phyloP scores from a whole-genome alignment of 2,329 filamentous ascomycete species.

The Sarocladium strictum region DNA sequence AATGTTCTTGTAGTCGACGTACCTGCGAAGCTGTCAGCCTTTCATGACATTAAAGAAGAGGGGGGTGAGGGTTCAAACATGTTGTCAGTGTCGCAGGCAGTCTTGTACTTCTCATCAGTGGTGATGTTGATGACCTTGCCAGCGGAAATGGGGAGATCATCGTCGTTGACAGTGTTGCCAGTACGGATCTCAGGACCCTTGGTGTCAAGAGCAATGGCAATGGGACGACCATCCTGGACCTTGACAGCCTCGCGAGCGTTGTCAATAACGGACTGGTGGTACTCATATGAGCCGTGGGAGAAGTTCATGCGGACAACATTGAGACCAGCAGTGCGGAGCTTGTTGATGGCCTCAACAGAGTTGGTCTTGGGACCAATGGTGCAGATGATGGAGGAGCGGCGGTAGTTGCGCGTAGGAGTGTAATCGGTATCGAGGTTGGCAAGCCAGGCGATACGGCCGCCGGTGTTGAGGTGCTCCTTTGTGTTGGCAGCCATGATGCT shows the following conservation, averaged over 20 bases:
- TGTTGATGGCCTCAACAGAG: slow-evolving; percentile 93
- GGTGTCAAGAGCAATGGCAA: slow-evolving; percentile 88
- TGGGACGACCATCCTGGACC: slow-evolving; percentile 70
- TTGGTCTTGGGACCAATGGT: slow-evolving; percentile 99
- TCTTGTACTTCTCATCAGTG: slow-evolving; percentile 89
- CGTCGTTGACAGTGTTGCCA: slow-evolving; percentile 70
- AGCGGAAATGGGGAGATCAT: slow-evolving; percentile 79
- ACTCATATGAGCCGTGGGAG: slow-evolving; percentile 75
- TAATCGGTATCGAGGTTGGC: slow-evolving; percentile 80
- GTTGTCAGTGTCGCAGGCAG: slow-evolving; percentile 79
- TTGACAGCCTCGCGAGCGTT: slow-evolving; percentile 84
- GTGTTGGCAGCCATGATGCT: slow-evolving; percentile 57
- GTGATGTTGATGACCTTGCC: slow-evolving; percentile 91
- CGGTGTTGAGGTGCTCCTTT: slow-evolving; percentile 79
- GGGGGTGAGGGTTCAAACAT: slow-evolving; percentile 57
- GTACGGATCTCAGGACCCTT: slow-evolving; percentile 59
- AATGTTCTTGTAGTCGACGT: slow-evolving; percentile 99
- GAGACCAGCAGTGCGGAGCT: slow-evolving; percentile 81
- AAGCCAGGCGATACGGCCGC: slow-evolving; percentile 63
- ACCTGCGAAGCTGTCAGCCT: slow-evolving; percentile 47
- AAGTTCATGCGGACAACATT: slow-evolving; percentile 99
- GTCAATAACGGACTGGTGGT: slow-evolving; percentile 98
- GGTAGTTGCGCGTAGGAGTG: slow-evolving; percentile 81
- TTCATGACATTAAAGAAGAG: neutral
- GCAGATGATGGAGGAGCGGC: slow-evolving; percentile 96